Conservation (phyloP, 768 basidiomycete genomes). For the Kwoniella pini region DNA sequence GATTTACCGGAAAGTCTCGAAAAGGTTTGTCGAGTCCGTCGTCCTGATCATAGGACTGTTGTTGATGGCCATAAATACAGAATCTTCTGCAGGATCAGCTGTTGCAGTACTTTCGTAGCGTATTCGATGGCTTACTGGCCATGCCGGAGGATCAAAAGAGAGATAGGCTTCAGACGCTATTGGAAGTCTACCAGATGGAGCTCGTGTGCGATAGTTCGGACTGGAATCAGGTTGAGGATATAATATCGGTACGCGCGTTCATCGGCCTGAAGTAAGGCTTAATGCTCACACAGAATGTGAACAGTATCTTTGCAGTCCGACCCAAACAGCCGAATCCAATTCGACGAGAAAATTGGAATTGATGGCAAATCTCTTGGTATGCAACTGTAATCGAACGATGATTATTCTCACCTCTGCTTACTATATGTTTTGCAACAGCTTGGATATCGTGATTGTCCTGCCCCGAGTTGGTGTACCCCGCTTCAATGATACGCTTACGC, state of each 20-base stretch:
- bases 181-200: conserved; percentile 1
- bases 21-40: background rate
- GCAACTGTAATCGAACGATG: background rate
- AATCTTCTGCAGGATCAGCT: background rate
- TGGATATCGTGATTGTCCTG: background rate
- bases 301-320: background rate
- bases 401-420: no score
- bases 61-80: background rate
- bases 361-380: background rate
- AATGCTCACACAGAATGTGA: background rate
- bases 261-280: background rate
- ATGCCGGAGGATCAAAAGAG: background rate
- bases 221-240: background rate
- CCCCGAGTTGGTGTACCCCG: background rate
- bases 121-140: background rate
- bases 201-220: background rate
- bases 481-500: background rate
- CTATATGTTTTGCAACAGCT: background rate
- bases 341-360: conserved; percentile 3
- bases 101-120: background rate
- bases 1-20: background rate
- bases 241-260: background rate
- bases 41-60: no score
- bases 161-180: background rate
- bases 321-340: background rate